These are phyloP conservation scores for Panellus pusillus DNA, from an alignment of 768 basidiomycete species.

Conservation along the genomic window DNA sequence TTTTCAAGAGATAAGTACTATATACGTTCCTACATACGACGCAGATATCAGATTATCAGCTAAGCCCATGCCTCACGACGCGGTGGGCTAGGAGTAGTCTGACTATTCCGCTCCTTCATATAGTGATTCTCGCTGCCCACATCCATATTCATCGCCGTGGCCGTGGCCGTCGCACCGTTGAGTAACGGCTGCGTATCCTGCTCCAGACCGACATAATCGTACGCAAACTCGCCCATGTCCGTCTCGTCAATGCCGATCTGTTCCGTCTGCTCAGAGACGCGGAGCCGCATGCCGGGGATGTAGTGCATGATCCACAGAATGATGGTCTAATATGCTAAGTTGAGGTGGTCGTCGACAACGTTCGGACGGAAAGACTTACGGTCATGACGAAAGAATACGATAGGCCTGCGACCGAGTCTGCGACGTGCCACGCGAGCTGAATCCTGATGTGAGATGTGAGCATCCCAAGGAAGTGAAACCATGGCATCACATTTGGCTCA, in stretches of 20 bases:
- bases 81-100: background rate
- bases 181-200: constrained; percentile 34
- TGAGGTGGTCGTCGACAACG: no score
- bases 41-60: no score
- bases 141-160: constrained; percentile 20
- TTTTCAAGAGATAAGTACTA: no score
- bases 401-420: constrained; percentile 67
- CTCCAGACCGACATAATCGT: constrained; percentile 82
- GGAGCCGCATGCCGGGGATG: constrained; percentile 78
- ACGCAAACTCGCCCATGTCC: constrained; percentile 88
- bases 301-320: constrained; percentile 88
- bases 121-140: constrained; percentile 13
- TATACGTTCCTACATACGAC: no score
- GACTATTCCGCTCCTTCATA: constrained; percentile 19
- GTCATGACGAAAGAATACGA: constrained; percentile 77
- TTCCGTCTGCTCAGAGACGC: constrained; percentile 63
- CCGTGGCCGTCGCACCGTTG: background rate
- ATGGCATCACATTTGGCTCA: no score
- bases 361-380: no score
- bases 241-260: constrained; percentile 86
- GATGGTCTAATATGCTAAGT: no score
- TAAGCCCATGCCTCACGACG: no score
- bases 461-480: no score
- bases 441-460: constrained; percentile 24
- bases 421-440: constrained; percentile 86